Base-by-base conservation (phyloP, 23 red algal genomes). In the Gracilaria domingensis region DNA sequence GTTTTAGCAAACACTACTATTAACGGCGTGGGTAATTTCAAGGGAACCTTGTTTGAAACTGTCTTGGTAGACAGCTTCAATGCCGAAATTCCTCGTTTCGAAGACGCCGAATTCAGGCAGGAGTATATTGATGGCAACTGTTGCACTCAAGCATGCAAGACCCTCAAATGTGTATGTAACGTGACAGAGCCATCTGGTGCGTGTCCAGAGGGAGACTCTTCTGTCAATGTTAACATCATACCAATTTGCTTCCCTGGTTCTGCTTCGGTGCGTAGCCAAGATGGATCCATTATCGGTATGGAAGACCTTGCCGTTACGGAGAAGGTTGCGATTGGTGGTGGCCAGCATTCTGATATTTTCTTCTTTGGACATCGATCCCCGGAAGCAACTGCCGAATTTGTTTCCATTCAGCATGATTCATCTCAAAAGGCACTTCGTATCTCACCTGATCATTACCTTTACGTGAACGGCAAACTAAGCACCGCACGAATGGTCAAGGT, bases 301-400 rank as follows among this genome's bases (percentile, higher is more conserved):
- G 82, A 83, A 12, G 51, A 86, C 26, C 79, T 95, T 45, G 33
- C 21, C 4, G 14, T 69, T 55, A 29, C 61, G 37, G 84, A 83
- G 57, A 75, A 35, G 57, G 44, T 95, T 82, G 79, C 80, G 8
- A 69, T 84, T 39, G 93, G 87, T 39, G 86, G 79, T 66, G 93
- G 76, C 34, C 23, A 80, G 29, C 88, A 91, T 62, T 91, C 87
- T 32, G 93, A 95, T 75, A 48, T 95, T 24, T 95, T 74, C 85
- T 83, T 89, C 60, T 95, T 87, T 47, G 82, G 83, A 16, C 93
- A 95, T 82, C 80, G 86, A 42, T 33, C 36, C 33, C 65, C 86
- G 12, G 25, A 88, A 2, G 26, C 26, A 4, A 34, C 65, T 28
- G 69, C 93, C 4, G 48, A 62, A 34, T 95, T 74, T 49, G 83